Conservation (phyloP, 176 grass and related monocot genomes). For the Zea luxurians region DNA sequence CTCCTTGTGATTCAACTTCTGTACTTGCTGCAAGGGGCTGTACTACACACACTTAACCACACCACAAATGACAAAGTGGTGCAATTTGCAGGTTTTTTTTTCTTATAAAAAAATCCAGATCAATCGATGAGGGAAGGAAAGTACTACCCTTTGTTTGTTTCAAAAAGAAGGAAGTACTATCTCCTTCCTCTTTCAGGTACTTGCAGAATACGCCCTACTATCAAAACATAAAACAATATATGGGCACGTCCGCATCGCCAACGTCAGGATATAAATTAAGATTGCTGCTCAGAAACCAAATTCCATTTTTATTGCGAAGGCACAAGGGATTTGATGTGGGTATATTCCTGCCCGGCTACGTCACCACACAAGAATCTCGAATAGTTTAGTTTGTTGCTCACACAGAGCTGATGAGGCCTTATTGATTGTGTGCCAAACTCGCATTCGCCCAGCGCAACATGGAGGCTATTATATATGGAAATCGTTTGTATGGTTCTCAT, state of each 20-base stretch:
- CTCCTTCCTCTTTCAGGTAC: conserved; percentile 40
- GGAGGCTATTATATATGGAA: background rate
- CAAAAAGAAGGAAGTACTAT: background rate
- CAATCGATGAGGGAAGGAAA: background rate
- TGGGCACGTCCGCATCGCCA: conserved; percentile 34
- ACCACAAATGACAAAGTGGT: conserved; percentile 30
- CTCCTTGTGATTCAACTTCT: background rate
- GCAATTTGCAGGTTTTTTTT: conserved; percentile 9
- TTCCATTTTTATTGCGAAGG: conserved; percentile 26
- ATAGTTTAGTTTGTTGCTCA: conserved; percentile 36
- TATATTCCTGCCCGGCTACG: conserved; percentile 44
- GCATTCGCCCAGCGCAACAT: conserved; percentile 37
- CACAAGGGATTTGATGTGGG: conserved; percentile 39
- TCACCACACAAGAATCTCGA: conserved; percentile 41
- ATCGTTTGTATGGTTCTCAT: conserved; percentile 5
- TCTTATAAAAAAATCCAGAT: background rate
- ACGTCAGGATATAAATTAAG: conserved; percentile 18
- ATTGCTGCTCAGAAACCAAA: conserved; percentile 37
- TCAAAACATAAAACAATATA: conserved; percentile 12
- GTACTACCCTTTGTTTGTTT: conserved; percentile 13
- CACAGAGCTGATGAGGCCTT: conserved; percentile 23
- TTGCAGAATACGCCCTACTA: background rate
- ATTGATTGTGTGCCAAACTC: conserved; percentile 31
- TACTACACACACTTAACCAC: conserved; percentile 1
- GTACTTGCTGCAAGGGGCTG: conserved; percentile 26